A percentile compares a stretch with the other conserved stretches of the same genome.
Conservation (phyloP, 2,329 filamentous ascomycete genomes). For the Cladophialophora carrionii region DNA sequence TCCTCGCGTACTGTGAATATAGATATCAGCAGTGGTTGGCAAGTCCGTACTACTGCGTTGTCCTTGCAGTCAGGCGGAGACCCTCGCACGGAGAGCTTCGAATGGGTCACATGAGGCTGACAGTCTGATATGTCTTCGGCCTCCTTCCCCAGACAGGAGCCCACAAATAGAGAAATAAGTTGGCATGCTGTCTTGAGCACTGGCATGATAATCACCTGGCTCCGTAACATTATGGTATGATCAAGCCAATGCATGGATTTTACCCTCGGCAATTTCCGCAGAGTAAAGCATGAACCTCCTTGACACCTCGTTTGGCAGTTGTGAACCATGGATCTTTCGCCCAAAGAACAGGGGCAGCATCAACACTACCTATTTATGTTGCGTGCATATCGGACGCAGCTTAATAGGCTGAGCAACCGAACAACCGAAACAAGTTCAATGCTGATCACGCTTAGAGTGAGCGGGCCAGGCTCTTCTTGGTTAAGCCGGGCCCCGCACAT, state of each 20-base stretch:
- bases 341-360: not conserved
- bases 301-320: not conserved
- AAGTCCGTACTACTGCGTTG: conserved; percentile 11
- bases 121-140: not conserved
- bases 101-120: conserved; percentile 10
- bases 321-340: not conserved
- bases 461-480: conserved; percentile 11
- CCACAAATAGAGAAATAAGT: conserved; percentile 10
- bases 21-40: conserved; percentile 6
- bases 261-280: not conserved
- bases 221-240: not conserved
- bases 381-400: conserved; percentile 1
- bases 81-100: not conserved
- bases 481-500: conserved; percentile 23
- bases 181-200: conserved; percentile 4
- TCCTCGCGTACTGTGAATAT: conserved; percentile 6
- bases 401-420: conserved; percentile 17
- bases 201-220: not conserved
- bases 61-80: conserved; percentile 17
- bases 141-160: conserved; percentile 7
- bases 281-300: not conserved
- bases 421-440: conserved; percentile 24
- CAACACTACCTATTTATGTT: not conserved
- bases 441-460: conserved; percentile 23
- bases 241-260: not conserved